Base-by-base conservation (phyloP, 108 stramenopile genomes). In the Epipyxis sp. region DNA sequence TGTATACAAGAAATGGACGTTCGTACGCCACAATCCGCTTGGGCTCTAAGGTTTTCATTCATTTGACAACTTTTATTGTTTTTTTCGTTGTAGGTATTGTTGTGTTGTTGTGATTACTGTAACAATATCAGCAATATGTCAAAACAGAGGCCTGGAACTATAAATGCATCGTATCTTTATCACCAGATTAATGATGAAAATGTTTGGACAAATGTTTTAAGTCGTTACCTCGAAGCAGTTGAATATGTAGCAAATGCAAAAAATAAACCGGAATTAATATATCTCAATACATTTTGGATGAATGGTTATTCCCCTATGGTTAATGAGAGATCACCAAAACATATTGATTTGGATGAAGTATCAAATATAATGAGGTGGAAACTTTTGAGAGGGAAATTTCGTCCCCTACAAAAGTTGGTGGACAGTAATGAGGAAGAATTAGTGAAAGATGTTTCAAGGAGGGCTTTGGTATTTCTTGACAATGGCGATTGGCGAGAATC, bases 401-500 rank as follows among this genome's bases (percentile, higher is more conserved):
- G 61, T 37, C 61, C 61, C 6, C 61, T 65, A 37, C 61, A 65
- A 32, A 65, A 65, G 25, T 32, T 65, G 61, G 61, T 65, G 61
- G 61, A 65, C 10, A 37, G 61, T 6, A 65, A 65, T 65, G 3
- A 16, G 10, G 3, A 16, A 32, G 10, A 29, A 6, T 16, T 37
- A 35, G 61, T 65, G 10, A 3, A 29, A 35, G 27, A 29, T 6
- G 3, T 32, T 32, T 35, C 61, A 13, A 65, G 6, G 35, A 13
- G 3, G 61, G 35, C 34, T 13, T 6, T 65, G 61, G 34, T 32
- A 65, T 16, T 32, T 35, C 34, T 65, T 37, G 34, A 65, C 6
- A 3, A 65, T 6, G 61, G 61, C 34, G 30, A 6, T 13, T 65
- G 61, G 61, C 30, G 34, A 25, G 61, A 65, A 32, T 16, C 61